Evolutionary conservation across 371 early-diverging fungal species (phyloP).

Genomic region (Conidiobolus incongruus): DNA sequence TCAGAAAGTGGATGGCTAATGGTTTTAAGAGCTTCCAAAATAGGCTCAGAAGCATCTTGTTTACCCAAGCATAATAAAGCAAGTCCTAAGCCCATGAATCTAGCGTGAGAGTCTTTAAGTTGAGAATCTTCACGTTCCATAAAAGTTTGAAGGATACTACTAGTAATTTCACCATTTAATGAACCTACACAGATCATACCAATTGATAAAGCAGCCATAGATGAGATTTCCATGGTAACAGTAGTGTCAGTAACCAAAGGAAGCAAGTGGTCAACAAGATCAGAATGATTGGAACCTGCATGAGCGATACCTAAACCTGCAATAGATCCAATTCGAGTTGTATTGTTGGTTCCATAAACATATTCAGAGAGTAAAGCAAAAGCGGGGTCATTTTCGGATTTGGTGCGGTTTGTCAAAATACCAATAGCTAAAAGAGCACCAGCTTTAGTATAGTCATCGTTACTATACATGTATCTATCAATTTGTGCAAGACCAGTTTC

Average conservation of each 20-base stretch:
- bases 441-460: constrained; percentile 51
- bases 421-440: constrained; percentile 91
- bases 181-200: constrained; percentile 83
- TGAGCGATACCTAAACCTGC: constrained; percentile 86
- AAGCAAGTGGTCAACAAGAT: constrained; percentile 56
- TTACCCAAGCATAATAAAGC: constrained; percentile 67
- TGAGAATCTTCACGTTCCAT: constrained; percentile 78
- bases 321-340: constrained; percentile 32
- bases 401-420: constrained; percentile 67
- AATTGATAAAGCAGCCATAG: constrained; percentile 72
- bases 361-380: constrained; percentile 75
- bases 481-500: constrained; percentile 73
- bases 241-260: constrained; percentile 65
- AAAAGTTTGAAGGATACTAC: constrained; percentile 79
- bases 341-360: constrained; percentile 26
- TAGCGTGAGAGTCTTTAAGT: constrained; percentile 57
- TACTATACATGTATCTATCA: constrained; percentile 79
- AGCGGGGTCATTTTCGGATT: constrained; percentile 83
- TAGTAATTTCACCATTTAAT: constrained; percentile 78
- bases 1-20: constrained; percentile 80
- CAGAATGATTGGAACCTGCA: constrained; percentile 74
- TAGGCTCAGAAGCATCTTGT: constrained; percentile 74
- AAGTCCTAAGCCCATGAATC: constrained; percentile 84
- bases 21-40: constrained; percentile 82
- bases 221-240: constrained; percentile 72